phyloP scores from a whole-genome alignment of 2,329 filamentous ascomycete species.

The Hypocreales sp. region DNA sequence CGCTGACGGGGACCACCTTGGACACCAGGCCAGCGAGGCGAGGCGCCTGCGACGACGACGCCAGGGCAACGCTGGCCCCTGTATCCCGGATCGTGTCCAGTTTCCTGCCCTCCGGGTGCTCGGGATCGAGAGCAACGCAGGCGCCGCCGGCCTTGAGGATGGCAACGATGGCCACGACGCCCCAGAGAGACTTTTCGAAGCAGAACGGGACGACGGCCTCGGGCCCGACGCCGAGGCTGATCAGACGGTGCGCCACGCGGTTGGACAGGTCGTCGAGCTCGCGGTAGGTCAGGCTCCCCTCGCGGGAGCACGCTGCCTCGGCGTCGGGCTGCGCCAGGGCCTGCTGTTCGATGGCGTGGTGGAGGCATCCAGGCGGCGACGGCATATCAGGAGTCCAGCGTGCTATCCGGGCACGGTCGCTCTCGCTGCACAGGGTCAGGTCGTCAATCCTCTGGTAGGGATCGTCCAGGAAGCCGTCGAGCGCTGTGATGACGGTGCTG shows the following conservation, averaged over 20 bases:
- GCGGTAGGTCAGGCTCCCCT: slow-evolving; percentile 18
- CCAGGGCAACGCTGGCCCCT: neutral
- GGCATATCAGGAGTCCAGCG: too few relatives aligned
- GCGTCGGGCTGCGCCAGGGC: too few relatives aligned
- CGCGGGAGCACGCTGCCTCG: neutral
- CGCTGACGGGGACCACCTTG: neutral
- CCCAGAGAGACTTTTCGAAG: slow-evolving; percentile 6
- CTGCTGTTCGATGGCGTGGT: too few relatives aligned
- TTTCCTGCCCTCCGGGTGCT: neutral
- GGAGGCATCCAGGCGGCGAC: too few relatives aligned
- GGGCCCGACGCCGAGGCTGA: slow-evolving; percentile 2
- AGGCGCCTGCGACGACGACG: neutral
- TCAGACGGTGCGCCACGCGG: slow-evolving; percentile 18
- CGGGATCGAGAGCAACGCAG: slow-evolving; percentile 3
- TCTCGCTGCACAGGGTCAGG: too few relatives aligned
- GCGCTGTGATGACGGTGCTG: too few relatives aligned
- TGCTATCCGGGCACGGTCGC: too few relatives aligned
- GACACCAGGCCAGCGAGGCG: neutral
- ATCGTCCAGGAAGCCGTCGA: too few relatives aligned
- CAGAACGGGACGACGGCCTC: slow-evolving; percentile 2
- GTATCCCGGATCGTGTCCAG: neutral
- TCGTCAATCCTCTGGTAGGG: too few relatives aligned
- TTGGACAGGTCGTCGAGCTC: slow-evolving; percentile 21
- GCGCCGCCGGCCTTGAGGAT: slow-evolving; percentile 5
- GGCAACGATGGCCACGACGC: slow-evolving; percentile 3